Conservation (phyloP, 2,329 filamentous ascomycete species). For the Ascosphaera pollenicola region DNA sequence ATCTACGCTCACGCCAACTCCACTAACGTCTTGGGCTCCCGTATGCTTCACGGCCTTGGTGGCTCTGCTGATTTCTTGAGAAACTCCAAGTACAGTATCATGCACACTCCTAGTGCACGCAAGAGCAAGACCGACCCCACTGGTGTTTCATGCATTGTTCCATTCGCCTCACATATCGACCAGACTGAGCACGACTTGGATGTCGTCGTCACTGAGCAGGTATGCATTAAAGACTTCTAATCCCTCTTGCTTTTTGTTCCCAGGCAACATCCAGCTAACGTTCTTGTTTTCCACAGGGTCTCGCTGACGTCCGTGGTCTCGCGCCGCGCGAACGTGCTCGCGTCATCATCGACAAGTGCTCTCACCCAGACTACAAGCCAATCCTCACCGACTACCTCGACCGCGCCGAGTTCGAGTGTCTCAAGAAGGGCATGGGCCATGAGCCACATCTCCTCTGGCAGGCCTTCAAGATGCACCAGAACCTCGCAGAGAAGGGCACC, state of each 20-base stretch:
- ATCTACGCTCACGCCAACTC: slow-evolving; percentile 88
- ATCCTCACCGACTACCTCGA: slow-evolving; percentile 68
- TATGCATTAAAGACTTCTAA: slow-evolving; percentile 5
- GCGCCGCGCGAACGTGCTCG: slow-evolving; percentile 58
- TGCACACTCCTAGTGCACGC: slow-evolving; percentile 71
- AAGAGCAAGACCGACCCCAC: slow-evolving; percentile 64
- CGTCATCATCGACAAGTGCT: slow-evolving; percentile 70
- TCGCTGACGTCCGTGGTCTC: slow-evolving; percentile 67
- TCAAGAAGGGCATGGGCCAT: slow-evolving; percentile 72
- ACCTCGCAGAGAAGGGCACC: slow-evolving; percentile 58
- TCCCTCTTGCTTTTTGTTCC: not conserved
- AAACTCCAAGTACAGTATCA: slow-evolving; percentile 64
- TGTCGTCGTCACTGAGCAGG: slow-evolving; percentile 54
- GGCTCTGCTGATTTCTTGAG: slow-evolving; percentile 67
- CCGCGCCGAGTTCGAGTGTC: slow-evolving; percentile 65
- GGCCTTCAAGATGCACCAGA: slow-evolving; percentile 74
- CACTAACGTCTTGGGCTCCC: slow-evolving; percentile 70
- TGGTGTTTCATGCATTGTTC: slow-evolving; percentile 72
- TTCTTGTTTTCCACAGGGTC: slow-evolving; percentile 35
- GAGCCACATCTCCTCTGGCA: slow-evolving; percentile 77
- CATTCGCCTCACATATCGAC: slow-evolving; percentile 80
- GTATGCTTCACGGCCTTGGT: slow-evolving; percentile 72
- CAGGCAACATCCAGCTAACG: too few relatives aligned
- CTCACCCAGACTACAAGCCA: slow-evolving; percentile 64
- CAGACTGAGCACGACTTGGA: slow-evolving; percentile 88